A percentile compares a stretch with the other conserved stretches of the same genome.
Evolutionary conservation across 1,139 yeast species (phyloP).

Genomic region (Magnusiomyces sp.): DNA sequence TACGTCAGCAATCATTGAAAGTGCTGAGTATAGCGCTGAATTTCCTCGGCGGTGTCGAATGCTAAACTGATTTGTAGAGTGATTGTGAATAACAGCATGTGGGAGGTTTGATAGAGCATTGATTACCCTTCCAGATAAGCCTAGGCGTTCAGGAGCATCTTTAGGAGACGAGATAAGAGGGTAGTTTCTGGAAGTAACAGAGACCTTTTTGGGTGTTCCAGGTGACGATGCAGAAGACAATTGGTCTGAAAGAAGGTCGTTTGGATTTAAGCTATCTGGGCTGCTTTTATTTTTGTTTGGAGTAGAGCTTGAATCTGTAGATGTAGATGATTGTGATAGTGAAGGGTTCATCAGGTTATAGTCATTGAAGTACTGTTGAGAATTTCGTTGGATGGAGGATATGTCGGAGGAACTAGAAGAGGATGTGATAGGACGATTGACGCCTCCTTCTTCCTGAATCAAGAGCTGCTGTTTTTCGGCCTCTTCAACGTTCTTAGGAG

Average conservation of each 20-base stretch:
- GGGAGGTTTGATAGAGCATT: constrained; percentile 66
- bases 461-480: neutral
- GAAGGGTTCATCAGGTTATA: too few relatives aligned
- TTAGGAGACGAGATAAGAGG: constrained; percentile 11
- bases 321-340: too few relatives aligned
- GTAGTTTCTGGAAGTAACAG: neutral
- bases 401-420: neutral
- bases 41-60: constrained; percentile 57
- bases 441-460: neutral
- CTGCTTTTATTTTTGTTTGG: too few relatives aligned
- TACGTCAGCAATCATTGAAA: constrained; percentile 38
- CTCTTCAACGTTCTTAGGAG: neutral
- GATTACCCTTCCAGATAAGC: constrained; percentile 55
- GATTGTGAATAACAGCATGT: constrained; percentile 38
- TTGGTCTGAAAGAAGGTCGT: too few relatives aligned
- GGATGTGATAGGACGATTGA: neutral
- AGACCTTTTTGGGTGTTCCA: too few relatives aligned
- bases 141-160: constrained; percentile 24
- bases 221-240: too few relatives aligned
- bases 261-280: too few relatives aligned
- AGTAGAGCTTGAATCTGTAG: too few relatives aligned
- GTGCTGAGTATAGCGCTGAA: constrained; percentile 74
- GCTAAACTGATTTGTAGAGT: constrained; percentile 11
- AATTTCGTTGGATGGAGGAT: too few relatives aligned
- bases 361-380: too few relatives aligned